Percentiles rank a stretch among this genome's conserved stretches.
Conservation (phyloP, 768 basidiomycete species). For the Tricholoma saponaceum region DNA sequence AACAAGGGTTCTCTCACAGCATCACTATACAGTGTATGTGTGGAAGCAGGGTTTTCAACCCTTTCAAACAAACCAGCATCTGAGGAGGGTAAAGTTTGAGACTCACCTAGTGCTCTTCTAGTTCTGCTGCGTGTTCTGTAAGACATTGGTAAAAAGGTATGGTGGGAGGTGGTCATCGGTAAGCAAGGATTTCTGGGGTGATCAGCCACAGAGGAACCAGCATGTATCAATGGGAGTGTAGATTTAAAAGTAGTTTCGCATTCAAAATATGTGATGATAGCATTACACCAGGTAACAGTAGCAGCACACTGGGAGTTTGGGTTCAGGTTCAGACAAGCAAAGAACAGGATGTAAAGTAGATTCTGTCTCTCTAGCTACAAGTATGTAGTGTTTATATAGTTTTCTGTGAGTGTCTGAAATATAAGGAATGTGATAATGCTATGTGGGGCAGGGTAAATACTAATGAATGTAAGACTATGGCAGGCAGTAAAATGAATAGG, state of each 20-base stretch:
- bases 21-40: too few relatives aligned
- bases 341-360: not conserved
- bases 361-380: not conserved
- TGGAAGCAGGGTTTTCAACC: too few relatives aligned
- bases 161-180: too few relatives aligned
- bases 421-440: not conserved
- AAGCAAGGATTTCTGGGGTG: too few relatives aligned
- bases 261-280: not conserved
- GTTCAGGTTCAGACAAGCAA: conserved; percentile 3
- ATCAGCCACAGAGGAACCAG: too few relatives aligned
- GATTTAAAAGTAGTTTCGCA: not conserved
- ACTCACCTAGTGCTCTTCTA: too few relatives aligned
- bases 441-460: not conserved
- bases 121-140: too few relatives aligned
- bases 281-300: not conserved
- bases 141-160: too few relatives aligned
- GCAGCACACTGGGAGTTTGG: not conserved
- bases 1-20: too few relatives aligned
- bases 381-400: not conserved
- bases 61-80: too few relatives aligned
- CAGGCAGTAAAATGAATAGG: not conserved
- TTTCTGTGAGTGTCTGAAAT: not conserved
- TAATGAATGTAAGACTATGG: not conserved
- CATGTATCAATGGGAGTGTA: too few relatives aligned
- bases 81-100: too few relatives aligned